Evolutionary conservation across 805 yeast species (phyloP), one percentile per base, ranked within the genome.

Genomic region (Cyberlindnera saturnus): DNA sequence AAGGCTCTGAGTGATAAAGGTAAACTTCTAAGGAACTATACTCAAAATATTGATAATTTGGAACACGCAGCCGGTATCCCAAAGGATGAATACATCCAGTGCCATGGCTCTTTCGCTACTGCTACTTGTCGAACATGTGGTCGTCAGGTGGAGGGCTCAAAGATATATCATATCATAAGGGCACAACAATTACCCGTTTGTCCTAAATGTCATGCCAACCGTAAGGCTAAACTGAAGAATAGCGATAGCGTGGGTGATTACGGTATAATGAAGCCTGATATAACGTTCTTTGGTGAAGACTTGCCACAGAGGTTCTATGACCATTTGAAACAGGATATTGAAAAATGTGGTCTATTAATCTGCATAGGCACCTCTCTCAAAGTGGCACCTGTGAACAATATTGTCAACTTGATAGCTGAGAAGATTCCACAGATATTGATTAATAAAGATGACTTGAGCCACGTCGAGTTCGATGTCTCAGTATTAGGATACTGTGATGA

Each of bases 231-330:
- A 3, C 57, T 56, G 13, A 60, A 55, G 10, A 59, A 53, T 4
- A 55, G 53, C 16, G 53, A 26, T 17, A 40, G 41, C 5, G 62
- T 63, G 2, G 74, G 77, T 52, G 74, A 84, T 8, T 78, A 64
- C 58, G 96, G 96, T 14, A 91, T 88, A 3, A 73, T 86, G 75
- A 89, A 90, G 60, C 97, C 97, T 0, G 95, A 89, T 59, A 89
- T 89, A 47, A 88, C 96, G 0, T 89, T 89, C 57, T 89, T 89
- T 53, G 96, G 96, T 14, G 96, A 89, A 61, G 77, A 81, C 14
- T 67, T 89, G 45, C 96, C 96, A 1, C 69, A 70, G 13, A 63
- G 71, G 38, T 89, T 82, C 57, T 90, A 87, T 52, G 72, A 73
- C 37, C 60, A 68, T 28, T 74, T 81, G 26, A 66, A 69, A 34